These are phyloP conservation scores for Populus trichocarpa DNA, from an alignment of 441 rosid species.

Conservation along the genomic window DNA sequence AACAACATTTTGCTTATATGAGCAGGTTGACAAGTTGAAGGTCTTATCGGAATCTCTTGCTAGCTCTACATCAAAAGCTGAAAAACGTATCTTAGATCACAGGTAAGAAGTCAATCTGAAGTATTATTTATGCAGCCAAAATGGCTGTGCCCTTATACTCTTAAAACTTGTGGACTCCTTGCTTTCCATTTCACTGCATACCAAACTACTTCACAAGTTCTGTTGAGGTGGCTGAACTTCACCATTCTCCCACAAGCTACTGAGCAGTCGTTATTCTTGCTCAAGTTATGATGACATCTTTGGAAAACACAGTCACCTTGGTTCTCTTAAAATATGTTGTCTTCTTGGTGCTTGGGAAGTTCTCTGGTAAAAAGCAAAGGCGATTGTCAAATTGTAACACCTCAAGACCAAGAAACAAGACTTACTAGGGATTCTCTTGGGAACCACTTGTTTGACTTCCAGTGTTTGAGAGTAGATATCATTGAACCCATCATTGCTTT, in stretches of 20 bases:
- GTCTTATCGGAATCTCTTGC: constrained; percentile 89
- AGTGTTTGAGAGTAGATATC: not conserved
- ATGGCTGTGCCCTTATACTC: not conserved
- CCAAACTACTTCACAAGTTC: not conserved
- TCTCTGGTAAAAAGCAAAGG: not conserved
- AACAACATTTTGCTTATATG: constrained; percentile 24
- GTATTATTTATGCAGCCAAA: not conserved
- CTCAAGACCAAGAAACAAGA: not conserved
- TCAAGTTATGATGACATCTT: not conserved
- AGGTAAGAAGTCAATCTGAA: constrained; percentile 41
- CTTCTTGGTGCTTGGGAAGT: constrained; percentile 1
- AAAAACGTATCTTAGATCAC: constrained; percentile 84
- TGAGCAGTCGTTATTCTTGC: not conserved
- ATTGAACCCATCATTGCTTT: not conserved
- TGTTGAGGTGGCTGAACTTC: not conserved
- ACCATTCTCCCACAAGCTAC: not conserved
- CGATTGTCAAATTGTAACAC: not conserved
- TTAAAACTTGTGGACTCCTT: not conserved
- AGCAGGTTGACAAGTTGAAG: constrained; percentile 94
- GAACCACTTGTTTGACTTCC: not conserved
- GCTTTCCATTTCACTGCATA: not conserved
- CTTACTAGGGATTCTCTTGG: not conserved
- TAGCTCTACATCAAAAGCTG: constrained; percentile 73
- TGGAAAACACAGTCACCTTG: not conserved
- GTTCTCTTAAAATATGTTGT: not conserved